phyloP scores from a whole-genome alignment of 2,329 filamentous ascomycete species.

The Ceratocystis smalleyi region DNA sequence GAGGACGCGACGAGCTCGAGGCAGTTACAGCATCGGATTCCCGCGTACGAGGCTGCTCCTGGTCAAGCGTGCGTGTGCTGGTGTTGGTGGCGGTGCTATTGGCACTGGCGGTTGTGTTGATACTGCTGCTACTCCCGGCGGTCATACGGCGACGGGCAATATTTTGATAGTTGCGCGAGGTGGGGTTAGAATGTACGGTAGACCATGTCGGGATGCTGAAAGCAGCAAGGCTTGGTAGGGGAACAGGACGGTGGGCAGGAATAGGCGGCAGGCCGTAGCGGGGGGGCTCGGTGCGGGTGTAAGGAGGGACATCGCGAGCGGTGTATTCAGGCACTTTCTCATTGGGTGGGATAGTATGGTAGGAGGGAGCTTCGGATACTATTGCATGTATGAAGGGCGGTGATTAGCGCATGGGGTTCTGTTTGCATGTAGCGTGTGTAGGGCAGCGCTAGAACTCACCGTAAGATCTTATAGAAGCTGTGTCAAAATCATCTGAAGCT shows the following conservation, averaged over 20 bases:
- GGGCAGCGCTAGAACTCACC: slow-evolving; percentile 28
- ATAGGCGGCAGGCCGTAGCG: slow-evolving; percentile 35
- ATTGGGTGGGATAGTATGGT: slow-evolving; percentile 39
- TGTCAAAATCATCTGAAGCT: slow-evolving; percentile 45
- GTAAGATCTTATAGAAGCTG: slow-evolving; percentile 51
- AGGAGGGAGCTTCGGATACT: slow-evolving; percentile 51
- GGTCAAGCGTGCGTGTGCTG: slow-evolving; percentile 24
- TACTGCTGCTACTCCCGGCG: slow-evolving; percentile 26
- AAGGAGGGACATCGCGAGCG: slow-evolving; percentile 23
- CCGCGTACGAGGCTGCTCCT: slow-evolving; percentile 21
- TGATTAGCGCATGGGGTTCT: not conserved
- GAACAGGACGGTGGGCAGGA: slow-evolving; percentile 26
- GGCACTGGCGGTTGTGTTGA: slow-evolving; percentile 21
- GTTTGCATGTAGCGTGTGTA: not conserved
- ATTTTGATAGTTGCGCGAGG: slow-evolving; percentile 44
- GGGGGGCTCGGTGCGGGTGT: slow-evolving; percentile 12
- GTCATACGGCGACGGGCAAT: slow-evolving; percentile 47
- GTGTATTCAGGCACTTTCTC: slow-evolving; percentile 39
- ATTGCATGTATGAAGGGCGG: not conserved
- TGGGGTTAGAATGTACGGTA: slow-evolving; percentile 37
- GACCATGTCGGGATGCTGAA: slow-evolving; percentile 48
- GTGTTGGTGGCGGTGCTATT: slow-evolving; percentile 23
- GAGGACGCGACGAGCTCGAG: slow-evolving; percentile 28
- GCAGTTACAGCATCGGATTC: not conserved
- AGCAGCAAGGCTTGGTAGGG: slow-evolving; percentile 32